Percentiles rank a stretch among this genome's conserved stretches.
These are phyloP conservation scores for Fusarium liriodendri DNA, from an alignment of 2,329 filamentous ascomycete genomes.

Conservation along the genomic window DNA sequence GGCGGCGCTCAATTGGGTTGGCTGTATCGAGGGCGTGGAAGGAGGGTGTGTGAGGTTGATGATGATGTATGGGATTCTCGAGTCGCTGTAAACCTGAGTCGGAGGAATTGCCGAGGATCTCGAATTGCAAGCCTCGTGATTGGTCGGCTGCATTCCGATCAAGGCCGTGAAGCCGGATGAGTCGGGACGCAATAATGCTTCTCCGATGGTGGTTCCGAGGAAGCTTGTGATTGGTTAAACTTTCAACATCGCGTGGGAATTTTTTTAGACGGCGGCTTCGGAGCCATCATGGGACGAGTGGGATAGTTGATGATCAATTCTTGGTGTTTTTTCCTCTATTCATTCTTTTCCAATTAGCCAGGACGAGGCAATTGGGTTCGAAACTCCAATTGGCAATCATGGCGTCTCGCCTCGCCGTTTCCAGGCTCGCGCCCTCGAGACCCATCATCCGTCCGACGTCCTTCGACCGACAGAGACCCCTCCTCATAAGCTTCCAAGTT, in stretches of 20 bases:
- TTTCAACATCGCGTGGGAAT: constrained; percentile 41
- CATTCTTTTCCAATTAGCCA: neutral
- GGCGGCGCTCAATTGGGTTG: constrained; percentile 44
- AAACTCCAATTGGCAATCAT: constrained; percentile 30
- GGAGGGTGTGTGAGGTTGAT: constrained; percentile 23
- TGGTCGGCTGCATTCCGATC: constrained; percentile 50
- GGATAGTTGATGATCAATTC: constrained; percentile 2
- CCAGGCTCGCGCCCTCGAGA: constrained; percentile 42
- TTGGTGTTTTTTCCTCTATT: neutral
- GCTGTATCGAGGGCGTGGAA: constrained; percentile 34
- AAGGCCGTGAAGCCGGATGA: constrained; percentile 42
- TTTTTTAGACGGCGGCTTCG: constrained; percentile 34
- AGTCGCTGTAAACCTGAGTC: constrained; percentile 31
- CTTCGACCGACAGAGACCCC: constrained; percentile 31
- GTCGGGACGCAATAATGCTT: constrained; percentile 44
- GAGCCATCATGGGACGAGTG: constrained; percentile 19
- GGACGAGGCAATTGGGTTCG: neutral
- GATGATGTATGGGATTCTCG: constrained; percentile 40
- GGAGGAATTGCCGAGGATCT: constrained; percentile 63
- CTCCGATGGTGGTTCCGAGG: constrained; percentile 13
- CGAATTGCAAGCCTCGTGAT: constrained; percentile 58
- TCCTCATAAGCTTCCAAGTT: constrained; percentile 39
- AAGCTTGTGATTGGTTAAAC: constrained; percentile 46
- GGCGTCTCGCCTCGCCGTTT: constrained; percentile 41
- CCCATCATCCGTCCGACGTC: constrained; percentile 40